Evolutionary conservation across 768 basidiomycete genomes (phyloP), one percentile per base, ranked within the genome.

Genomic region (Phanerochaete carnosa): DNA sequence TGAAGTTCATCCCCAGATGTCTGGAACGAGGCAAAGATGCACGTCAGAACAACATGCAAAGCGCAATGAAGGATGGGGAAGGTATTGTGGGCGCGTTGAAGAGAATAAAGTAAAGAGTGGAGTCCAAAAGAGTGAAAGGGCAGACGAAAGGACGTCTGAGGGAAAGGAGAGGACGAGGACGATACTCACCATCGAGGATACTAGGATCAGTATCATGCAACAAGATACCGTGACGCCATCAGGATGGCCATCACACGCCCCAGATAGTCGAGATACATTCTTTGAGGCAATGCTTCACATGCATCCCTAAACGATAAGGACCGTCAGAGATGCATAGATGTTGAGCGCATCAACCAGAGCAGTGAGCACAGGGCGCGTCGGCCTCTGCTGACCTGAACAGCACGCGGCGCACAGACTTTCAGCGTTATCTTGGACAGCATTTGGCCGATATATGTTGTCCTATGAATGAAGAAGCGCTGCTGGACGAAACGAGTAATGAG

Each of bases 1-100:
- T 70, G 64, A 67, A 69, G 66, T 70, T 73, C 65, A 66, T 66
- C 56, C 12, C 16, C 28, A 5, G 19, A 52, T 7, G 32, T 29
- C 51, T 33, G 19, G 19, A 28, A n/a, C 2, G 30, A 52, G n/a
- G 33, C n/a, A 19, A 2, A 33, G 25, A 26, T 8, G 16, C 16
- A 25, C 6, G 23, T 7, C 25, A 51, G 25, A 7, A 9, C 2
- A 23, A 28, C 49, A 51, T 51, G 19, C n/a, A 52, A 43, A n/a
- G n/a, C n/a, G n/a, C 13, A 1, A 16, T 12, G 30, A 52, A 52
- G 30, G 51, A 33, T 9, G n/a, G 23, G 30, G 16, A 22, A 19
- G 5, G 51, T n/a, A 52, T 19, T n/a, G 26, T n/a, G 25, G 25
- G 2, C 25, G 15, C 2, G 29, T 4, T 8, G 30, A 32, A 32